Base-by-base conservation (phyloP, 371 early-diverging fungal genomes). In the Entomophthora muscae region DNA sequence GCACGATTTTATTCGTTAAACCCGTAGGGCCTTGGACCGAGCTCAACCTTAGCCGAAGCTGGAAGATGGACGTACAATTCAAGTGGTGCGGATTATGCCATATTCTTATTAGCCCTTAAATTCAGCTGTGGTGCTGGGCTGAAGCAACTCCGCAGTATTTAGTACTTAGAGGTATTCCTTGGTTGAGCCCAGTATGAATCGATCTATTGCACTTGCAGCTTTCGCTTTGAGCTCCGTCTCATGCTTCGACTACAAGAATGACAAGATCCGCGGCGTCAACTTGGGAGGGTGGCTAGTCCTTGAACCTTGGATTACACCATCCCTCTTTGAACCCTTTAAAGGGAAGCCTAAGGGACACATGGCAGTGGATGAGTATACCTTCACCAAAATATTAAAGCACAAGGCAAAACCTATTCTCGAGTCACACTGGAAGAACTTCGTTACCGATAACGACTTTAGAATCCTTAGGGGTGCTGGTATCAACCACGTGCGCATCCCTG, bases 401-500 rank as follows among this genome's bases (percentile, higher is more conserved):
- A 78, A 83, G 66, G 81, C 83, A 27, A 66, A 65, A 3, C 64
- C 66, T 1, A 72, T 74, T 21, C 70, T 88, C 1, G 57, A 77
- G 29, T 31, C 73, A 7, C 89, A 88, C 61, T 88, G 83, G 68
- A 68, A 75, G 0, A 73, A 75, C 0, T 88, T 82, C 77, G 78
- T 88, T 26, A 84, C 82, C 21, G 87, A 86, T 66, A 70, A 73
- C 0, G 86, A 85, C 33, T 83, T 88, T 58, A 66, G 69, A n/a
- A 73, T 73, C 22, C 74, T 88, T 5, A 76, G 80, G 0, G 69
- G 73, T 51, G 73, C 80, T 65, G 85, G 87, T 0, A 67, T 88
- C 29, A 85, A 86, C 65, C 84, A 84, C 56, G 76, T 88, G 1
- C 83, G 89, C 10, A 85, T 88, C 57, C 89, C 89, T 0, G 70